These are phyloP conservation scores for Saccharomyces kudriavzevii DNA, from an alignment of 805 yeast genomes.

Conservation along the genomic window DNA sequence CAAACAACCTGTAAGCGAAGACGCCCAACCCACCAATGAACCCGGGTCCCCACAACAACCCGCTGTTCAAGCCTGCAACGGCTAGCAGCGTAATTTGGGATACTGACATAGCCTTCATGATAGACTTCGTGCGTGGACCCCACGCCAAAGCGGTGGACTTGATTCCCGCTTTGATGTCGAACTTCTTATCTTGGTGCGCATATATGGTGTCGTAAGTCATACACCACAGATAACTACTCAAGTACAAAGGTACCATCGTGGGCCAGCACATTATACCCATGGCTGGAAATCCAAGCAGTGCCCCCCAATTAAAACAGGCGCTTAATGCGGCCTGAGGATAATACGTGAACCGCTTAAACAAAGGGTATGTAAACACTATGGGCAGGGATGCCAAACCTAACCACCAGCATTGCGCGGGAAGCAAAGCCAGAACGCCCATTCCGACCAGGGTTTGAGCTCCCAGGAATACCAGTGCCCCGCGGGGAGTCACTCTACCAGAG, in stretches of 20 bases:
- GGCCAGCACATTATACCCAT: constrained; percentile 76
- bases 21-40: constrained; percentile 57
- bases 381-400: constrained; percentile 76
- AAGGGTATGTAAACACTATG: constrained; percentile 78
- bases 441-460: constrained; percentile 72
- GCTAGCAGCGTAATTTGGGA: constrained; percentile 61
- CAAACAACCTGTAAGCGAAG: constrained; percentile 61
- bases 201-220: constrained; percentile 93
- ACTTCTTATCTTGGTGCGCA: constrained; percentile 93
- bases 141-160: constrained; percentile 93
- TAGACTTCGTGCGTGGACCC: constrained; percentile 71
- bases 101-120: constrained; percentile 53
- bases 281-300: constrained; percentile 89
- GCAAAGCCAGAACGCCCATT: constrained; percentile 53
- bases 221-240: constrained; percentile 81
- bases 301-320: constrained; percentile 89
- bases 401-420: constrained; percentile 76
- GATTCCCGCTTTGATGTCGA: constrained; percentile 84
- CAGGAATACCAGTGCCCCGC: constrained; percentile 62
- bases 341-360: constrained; percentile 89
- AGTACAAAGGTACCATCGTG: constrained; percentile 70
- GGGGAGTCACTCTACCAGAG: constrained; percentile 65
- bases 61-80: constrained; percentile 63
- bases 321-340: constrained; percentile 85
- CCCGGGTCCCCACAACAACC: constrained; percentile 70